Conservation (phyloP, 371 early-diverging fungal species). For the Coemansia sp. region DNA sequence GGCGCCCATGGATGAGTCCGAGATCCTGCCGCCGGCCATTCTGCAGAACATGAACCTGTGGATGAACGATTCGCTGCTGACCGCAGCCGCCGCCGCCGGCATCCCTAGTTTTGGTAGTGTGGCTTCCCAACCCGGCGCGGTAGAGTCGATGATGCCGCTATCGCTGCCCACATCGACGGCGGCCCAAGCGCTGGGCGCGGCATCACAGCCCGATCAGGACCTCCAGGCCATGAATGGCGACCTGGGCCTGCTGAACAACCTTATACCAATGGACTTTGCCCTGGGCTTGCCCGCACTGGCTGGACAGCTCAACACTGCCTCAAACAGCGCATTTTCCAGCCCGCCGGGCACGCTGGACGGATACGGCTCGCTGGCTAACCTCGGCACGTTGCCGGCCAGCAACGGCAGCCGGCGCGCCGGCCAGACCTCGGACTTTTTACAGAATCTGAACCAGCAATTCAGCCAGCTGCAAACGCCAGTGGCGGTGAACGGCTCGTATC, state of each 20-base stretch:
- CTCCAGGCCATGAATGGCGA: background rate
- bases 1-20: constrained; percentile 43
- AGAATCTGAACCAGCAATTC: constrained; percentile 31
- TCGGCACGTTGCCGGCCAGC: constrained; percentile 4
- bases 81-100: constrained; percentile 9
- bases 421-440: constrained; percentile 27
- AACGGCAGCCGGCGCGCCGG: constrained; percentile 1
- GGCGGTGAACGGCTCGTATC: constrained; percentile 3
- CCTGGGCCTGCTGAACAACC: constrained; percentile 4
- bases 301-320: constrained; percentile 4
- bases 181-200: background rate
- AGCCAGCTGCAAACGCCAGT: constrained; percentile 13
- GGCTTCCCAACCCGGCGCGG: background rate
- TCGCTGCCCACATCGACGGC: constrained; percentile 16
- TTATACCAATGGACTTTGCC: constrained; percentile 48
- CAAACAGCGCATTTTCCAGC: constrained; percentile 5
- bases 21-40: constrained; percentile 44
- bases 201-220: constrained; percentile 5
- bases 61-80: constrained; percentile 49
- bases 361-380: constrained; percentile 5
- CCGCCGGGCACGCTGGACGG: constrained; percentile 6
- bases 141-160: background rate
- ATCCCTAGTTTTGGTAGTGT: background rate
- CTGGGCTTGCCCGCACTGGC: constrained; percentile 35
- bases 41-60: constrained; percentile 49